A percentile compares a stretch with the other conserved stretches of the same genome.
Conservation (phyloP, 345 rosid species). For the Eutrema japonicum region DNA sequence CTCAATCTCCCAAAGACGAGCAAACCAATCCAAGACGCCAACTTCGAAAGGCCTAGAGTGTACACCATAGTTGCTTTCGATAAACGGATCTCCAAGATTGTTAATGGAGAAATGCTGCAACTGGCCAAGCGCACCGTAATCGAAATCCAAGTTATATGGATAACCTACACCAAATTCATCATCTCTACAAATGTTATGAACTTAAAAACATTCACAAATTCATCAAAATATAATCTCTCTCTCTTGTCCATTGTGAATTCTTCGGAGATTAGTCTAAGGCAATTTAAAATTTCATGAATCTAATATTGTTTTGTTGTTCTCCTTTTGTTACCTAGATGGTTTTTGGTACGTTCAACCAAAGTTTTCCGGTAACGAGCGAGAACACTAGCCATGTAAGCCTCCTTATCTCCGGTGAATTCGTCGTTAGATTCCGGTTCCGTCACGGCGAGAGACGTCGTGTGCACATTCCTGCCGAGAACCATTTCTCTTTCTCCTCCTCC, state of each 20-base stretch:
- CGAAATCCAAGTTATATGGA: slow-evolving; percentile 95
- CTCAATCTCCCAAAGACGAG: slow-evolving; percentile 97
- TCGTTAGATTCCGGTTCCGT: slow-evolving; percentile 92
- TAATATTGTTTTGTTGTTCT: neutral
- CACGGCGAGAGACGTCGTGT: slow-evolving; percentile 76
- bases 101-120: slow-evolving; percentile 96
- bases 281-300: neutral
- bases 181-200: neutral
- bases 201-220: too few relatives aligned
- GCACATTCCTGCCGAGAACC: slow-evolving; percentile 82
- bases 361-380: slow-evolving; percentile 84
- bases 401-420: slow-evolving; percentile 87
- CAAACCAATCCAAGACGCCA: slow-evolving; percentile 99
- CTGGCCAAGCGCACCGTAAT: slow-evolving; percentile 91
- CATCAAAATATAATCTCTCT: too few relatives aligned
- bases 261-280: neutral
- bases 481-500: slow-evolving; percentile 57
- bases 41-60: slow-evolving; percentile 98
- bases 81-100: slow-evolving; percentile 97
- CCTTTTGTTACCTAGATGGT: slow-evolving; percentile 65
- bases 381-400: slow-evolving; percentile 93
- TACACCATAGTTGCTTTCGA: slow-evolving; percentile 96
- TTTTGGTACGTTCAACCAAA: slow-evolving; percentile 74
- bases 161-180: slow-evolving; percentile 62
- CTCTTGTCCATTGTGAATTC: too few relatives aligned